Conservation (phyloP, 176 grass and related monocot species). For the Tuctoria greenei region DNA sequence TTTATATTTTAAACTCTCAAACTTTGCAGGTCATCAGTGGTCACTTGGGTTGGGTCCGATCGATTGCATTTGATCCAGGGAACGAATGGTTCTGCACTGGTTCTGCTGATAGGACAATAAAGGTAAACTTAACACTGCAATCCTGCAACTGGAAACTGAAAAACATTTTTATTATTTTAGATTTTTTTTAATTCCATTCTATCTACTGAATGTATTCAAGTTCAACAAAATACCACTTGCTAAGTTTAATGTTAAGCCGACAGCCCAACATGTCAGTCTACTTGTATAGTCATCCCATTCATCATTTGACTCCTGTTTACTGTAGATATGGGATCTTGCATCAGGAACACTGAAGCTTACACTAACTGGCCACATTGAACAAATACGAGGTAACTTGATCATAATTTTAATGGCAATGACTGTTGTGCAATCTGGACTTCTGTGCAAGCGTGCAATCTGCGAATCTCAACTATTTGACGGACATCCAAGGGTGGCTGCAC, state of each 20-base stretch:
- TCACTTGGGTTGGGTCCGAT: conserved; percentile 94
- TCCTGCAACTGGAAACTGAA: background rate
- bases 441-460: no score
- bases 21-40: conserved; percentile 88
- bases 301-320: conserved; percentile 8
- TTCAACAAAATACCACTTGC: background rate
- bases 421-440: no score
- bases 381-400: conserved; percentile 73
- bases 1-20: background rate
- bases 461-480: no score
- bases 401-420: background rate
- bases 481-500: no score
- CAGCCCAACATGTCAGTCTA: background rate
- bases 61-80: conserved; percentile 93
- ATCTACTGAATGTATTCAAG: background rate
- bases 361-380: conserved; percentile 94
- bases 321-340: conserved; percentile 99
- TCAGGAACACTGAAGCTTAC: conserved; percentile 95
- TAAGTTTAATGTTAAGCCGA: background rate
- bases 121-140: conserved; percentile 41
- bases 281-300: background rate
- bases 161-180: background rate
- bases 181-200: background rate
- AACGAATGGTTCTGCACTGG: conserved; percentile 98
- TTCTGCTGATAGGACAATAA: conserved; percentile 93